A percentile compares a stretch with the other conserved stretches of the same genome.
Evolutionary conservation across 805 yeast species (phyloP).

Genomic region (Jamesozyma spencerorum): DNA sequence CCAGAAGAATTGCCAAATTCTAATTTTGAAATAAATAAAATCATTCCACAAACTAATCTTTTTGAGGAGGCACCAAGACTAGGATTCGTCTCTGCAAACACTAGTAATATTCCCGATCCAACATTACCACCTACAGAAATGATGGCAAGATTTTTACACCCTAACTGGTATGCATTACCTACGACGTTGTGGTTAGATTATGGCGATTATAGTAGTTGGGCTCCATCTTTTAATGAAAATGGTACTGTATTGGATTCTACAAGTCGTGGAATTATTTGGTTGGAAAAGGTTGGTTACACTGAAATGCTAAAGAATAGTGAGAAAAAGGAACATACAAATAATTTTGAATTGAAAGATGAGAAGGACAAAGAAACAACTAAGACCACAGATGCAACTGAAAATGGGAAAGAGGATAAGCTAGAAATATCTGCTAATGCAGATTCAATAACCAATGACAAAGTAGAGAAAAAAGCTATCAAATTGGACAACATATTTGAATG

Average conservation of each 20-base stretch:
- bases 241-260: constrained; percentile 44
- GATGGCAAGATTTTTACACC: constrained; percentile 45
- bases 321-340: constrained; percentile 7
- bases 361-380: constrained; percentile 2
- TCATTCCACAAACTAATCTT: constrained; percentile 43
- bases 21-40: constrained; percentile 50
- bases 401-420: background rate
- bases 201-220: constrained; percentile 44
- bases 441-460: constrained; percentile 6
- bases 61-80: constrained; percentile 34
- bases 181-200: constrained; percentile 57
- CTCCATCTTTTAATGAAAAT: constrained; percentile 56
- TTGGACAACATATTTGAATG: constrained; percentile 40
- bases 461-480: constrained; percentile 19
- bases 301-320: constrained; percentile 12
- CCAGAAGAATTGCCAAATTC: constrained; percentile 59
- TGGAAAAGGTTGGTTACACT: constrained; percentile 43
- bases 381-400: background rate
- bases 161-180: constrained; percentile 57
- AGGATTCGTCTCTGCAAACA: constrained; percentile 39
- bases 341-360: constrained; percentile 2
- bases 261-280: constrained; percentile 44
- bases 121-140: constrained; percentile 45
- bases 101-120: constrained; percentile 40
- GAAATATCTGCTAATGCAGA: background rate